Conservation (phyloP, 768 basidiomycete species). For the Crepidotus variabilis region DNA sequence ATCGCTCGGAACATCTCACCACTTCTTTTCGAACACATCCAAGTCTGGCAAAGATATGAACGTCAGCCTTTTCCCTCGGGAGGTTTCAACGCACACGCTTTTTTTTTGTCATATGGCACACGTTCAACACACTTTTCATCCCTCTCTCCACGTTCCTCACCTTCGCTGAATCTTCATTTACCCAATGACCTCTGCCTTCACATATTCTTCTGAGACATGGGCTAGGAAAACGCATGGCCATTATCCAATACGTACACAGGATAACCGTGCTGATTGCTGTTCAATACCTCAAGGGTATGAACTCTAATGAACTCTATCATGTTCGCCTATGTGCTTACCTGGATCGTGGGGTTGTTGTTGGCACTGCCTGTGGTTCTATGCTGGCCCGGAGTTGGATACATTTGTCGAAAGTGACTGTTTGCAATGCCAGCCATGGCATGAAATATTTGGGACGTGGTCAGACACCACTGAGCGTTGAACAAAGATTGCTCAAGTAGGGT, state of each 20-base stretch:
- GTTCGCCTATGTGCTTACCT: too few species aligned
- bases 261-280: conserved; percentile 10
- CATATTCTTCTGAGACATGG: background rate
- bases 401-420: too few species aligned
- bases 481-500: too few species aligned
- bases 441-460: too few species aligned
- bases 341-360: too few species aligned
- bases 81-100: conserved; percentile 14
- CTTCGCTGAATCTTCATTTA: conserved; percentile 11
- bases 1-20: conserved; percentile 8
- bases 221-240: conserved; percentile 2
- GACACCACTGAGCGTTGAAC: too few species aligned
- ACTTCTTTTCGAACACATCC: conserved; percentile 5
- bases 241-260: conserved; percentile 18
- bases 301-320: too few species aligned
- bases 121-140: conserved; percentile 14
- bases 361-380: too few species aligned
- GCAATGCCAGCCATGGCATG: too few species aligned
- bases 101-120: conserved; percentile 15
- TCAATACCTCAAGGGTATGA: too few species aligned
- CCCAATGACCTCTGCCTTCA: background rate
- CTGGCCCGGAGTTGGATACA: too few species aligned
- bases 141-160: conserved; percentile 12
- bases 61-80: conserved; percentile 9
- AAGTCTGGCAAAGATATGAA: conserved; percentile 9